Conservation (phyloP, 1,284 basidiomycete species). For the Tranzscheliella williamsii region DNA sequence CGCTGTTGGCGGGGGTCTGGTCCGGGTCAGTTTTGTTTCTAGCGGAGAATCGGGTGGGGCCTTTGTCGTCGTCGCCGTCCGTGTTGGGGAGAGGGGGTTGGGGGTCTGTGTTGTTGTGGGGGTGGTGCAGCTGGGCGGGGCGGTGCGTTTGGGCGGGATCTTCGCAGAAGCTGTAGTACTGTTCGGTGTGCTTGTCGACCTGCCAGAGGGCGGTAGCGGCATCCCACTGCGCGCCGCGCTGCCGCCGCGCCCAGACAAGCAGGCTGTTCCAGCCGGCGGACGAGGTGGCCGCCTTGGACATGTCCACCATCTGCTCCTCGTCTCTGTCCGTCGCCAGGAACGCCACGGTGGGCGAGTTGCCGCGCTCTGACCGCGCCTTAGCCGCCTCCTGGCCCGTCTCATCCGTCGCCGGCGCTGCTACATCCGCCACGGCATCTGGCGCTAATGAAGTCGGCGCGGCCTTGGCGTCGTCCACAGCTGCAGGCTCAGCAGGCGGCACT, state of each 20-base stretch:
- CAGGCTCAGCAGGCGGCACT: too few relatives aligned
- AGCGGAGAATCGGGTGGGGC: conserved; percentile 7
- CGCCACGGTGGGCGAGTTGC: conserved; percentile 25
- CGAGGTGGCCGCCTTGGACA: conserved; percentile 40
- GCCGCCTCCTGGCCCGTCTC: not conserved
- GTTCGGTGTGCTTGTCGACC: conserved; percentile 30
- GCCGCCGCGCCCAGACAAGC: conserved; percentile 46
- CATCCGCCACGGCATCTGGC: not conserved
- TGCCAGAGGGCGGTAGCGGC: conserved; percentile 39
- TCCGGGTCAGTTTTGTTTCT: conserved; percentile 4
- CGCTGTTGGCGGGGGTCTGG: not conserved
- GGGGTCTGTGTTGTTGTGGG: too few relatives aligned
- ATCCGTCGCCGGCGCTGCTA: not conserved
- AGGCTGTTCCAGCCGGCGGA: conserved; percentile 52
- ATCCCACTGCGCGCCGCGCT: conserved; percentile 53
- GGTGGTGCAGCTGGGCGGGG: too few relatives aligned
- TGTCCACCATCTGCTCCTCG: conserved; percentile 17
- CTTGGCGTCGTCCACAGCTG: not conserved
- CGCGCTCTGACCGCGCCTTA: conserved; percentile 3
- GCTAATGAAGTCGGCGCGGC: too few relatives aligned
- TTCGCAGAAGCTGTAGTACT: conserved; percentile 37
- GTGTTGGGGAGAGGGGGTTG: too few relatives aligned
- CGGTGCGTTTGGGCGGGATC: conserved; percentile 18
- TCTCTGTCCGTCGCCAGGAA: conserved; percentile 14
- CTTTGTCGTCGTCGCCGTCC: conserved; percentile 17